Evolutionary conservation across 306 rosid species (phyloP).

Genomic region (Fragaria ananassa): DNA sequence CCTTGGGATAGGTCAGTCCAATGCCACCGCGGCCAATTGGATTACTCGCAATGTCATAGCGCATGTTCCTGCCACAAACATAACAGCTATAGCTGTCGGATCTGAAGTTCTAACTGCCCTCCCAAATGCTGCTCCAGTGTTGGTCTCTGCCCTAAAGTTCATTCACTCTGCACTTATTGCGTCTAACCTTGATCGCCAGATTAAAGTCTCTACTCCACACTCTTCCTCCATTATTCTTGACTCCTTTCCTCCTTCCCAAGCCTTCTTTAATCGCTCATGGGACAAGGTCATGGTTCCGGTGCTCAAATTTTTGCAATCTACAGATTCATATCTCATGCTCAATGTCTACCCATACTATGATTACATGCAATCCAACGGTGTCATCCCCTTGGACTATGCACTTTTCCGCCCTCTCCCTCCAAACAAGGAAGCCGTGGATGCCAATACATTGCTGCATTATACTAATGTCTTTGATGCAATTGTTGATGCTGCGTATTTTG

Average conservation of each 20-base stretch:
- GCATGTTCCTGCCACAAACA: slow-evolving; percentile 90
- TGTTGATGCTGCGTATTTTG: slow-evolving; percentile 90
- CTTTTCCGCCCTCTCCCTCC: slow-evolving; percentile 94
- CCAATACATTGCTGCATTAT: slow-evolving; percentile 88
- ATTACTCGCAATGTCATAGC: slow-evolving; percentile 76
- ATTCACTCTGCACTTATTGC: slow-evolving; percentile 91
- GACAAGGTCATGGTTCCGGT: slow-evolving; percentile 79
- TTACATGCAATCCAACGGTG: slow-evolving; percentile 75
- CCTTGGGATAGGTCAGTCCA: slow-evolving; percentile 93
- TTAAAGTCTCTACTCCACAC: slow-evolving; percentile 82
- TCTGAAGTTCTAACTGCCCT: slow-evolving; percentile 80
- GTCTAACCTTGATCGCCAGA: slow-evolving; percentile 70
- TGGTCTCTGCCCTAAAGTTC: slow-evolving; percentile 80
- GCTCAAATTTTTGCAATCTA: slow-evolving; percentile 75
- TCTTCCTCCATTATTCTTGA: slow-evolving; percentile 81
- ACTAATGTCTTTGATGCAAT: slow-evolving; percentile 91
- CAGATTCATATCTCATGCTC: slow-evolving; percentile 80
- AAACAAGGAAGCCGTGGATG: slow-evolving; percentile 87
- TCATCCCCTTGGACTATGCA: slow-evolving; percentile 88
- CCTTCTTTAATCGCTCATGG: slow-evolving; percentile 91
- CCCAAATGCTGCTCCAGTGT: slow-evolving; percentile 82
- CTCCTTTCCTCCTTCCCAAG: slow-evolving; percentile 98
- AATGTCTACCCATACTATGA: slow-evolving; percentile 92
- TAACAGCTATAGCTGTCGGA: slow-evolving; percentile 79
- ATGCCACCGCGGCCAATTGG: slow-evolving; percentile 96